Evolutionary conservation across 2,329 filamentous ascomycete genomes (phyloP), one percentile per base, ranked within the genome.

Genomic region (Pyricularia grisea): DNA sequence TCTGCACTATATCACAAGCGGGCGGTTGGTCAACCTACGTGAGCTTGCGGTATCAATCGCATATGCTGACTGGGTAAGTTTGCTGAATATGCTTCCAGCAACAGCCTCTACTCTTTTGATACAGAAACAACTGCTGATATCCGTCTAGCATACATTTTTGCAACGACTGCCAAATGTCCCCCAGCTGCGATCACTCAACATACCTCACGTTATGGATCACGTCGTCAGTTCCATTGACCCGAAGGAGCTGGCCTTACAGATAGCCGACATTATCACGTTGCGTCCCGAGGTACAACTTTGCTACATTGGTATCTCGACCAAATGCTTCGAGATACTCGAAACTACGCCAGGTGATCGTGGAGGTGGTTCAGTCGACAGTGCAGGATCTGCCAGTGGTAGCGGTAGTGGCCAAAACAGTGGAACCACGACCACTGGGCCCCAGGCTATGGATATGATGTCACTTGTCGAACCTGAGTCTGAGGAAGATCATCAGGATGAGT

Each of bases 271-370:
- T 65, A 88, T 94, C 68, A 88, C 90, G 14, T 81, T 95, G 20
- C 85, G 91, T 4, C 90, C 91, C 0, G 91, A 94, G 73, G 86
- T 94, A 30, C 88, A 90, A 74, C 82, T 95, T 17, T 92, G 89
- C 77, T 94, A 94, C 75, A 85, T 94, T 73, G 92, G 90, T 23
- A 86, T 95, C 68, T 84, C 84, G n/a, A 82, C 81, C 60, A 94
- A 93, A 77, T 95, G 92, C 78, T 95, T 92, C 74, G 92, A 95
- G 76, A 90, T 95, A 36, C 79, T 93, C 9, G 92, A 95, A 76
- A 84, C 83, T 67, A 81, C 83, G 66, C 79, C 80, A 2, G 82
- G 80, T 14, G 82, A 85, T 63, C 80, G 80, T 25, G 74, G 72
- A 33, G 74, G 74, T 17, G 73, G 71, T 61, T 72, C 75, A 36